Evolutionary conservation across 1,139 yeast genomes (phyloP).

Genomic region (Diutina neorugosa): DNA sequence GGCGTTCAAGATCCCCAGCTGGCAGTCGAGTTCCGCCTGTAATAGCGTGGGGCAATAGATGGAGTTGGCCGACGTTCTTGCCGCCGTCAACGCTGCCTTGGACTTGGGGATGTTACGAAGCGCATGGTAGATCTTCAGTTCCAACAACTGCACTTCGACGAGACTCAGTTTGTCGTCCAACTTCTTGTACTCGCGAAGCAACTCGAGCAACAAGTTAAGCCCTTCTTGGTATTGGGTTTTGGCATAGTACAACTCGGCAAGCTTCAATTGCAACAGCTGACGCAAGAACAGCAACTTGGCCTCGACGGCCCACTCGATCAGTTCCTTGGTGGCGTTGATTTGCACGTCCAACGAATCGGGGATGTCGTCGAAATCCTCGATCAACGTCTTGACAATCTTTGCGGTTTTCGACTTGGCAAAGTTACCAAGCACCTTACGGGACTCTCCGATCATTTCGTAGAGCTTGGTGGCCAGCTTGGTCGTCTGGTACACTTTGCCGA

Average conservation of each 20-base stretch:
- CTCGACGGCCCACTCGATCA: constrained; percentile 77
- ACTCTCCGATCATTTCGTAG: constrained; percentile 49
- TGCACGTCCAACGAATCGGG: constrained; percentile 63
- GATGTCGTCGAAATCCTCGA: constrained; percentile 65
- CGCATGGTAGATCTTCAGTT: constrained; percentile 83
- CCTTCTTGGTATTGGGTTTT: constrained; percentile 62
- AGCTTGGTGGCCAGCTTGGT: constrained; percentile 38
- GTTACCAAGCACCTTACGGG: constrained; percentile 55
- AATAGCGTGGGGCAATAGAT: constrained; percentile 90
- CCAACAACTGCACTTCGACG: constrained; percentile 90
- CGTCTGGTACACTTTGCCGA: constrained; percentile 46
- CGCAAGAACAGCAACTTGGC: constrained; percentile 83
- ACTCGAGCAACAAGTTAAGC: constrained; percentile 53
- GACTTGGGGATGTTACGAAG: constrained; percentile 88
- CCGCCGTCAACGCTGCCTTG: constrained; percentile 86
- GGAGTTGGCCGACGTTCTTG: constrained; percentile 92
- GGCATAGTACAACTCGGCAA: constrained; percentile 61
- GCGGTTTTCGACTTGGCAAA: constrained; percentile 95
- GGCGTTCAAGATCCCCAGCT: constrained; percentile 92
- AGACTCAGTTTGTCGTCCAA: constrained; percentile 91
- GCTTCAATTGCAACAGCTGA: constrained; percentile 76
- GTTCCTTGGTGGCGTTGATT: constrained; percentile 60
- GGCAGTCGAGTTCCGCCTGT: constrained; percentile 91
- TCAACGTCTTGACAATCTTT: constrained; percentile 63
- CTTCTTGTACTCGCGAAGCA: constrained; percentile 79